Conservation (phyloP, 2,329 filamentous ascomycete genomes). For the Teratosphaeria pseudoeucalypti region DNA sequence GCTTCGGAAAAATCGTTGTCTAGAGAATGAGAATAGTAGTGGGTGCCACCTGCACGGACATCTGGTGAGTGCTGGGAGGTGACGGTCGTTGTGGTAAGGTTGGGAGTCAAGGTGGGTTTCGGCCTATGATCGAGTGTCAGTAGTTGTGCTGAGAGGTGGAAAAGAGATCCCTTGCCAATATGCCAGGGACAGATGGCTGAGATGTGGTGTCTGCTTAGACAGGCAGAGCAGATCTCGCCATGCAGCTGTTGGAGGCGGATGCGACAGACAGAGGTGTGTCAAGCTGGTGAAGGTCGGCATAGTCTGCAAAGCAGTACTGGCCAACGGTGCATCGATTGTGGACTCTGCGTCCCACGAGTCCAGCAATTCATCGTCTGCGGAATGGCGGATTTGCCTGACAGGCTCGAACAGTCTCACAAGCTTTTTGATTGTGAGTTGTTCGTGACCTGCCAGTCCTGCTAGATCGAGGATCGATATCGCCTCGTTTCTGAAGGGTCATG, state of each 20-base stretch:
- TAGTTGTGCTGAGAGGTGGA: too few species aligned
- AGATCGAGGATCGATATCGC: slow-evolving; percentile 45
- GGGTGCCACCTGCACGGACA: slow-evolving; percentile 40
- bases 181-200: slow-evolving; percentile 53
- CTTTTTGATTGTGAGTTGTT: slow-evolving; percentile 38
- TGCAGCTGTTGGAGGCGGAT: slow-evolving; percentile 38
- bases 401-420: slow-evolving; percentile 34
- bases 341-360: slow-evolving; percentile 40
- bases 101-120: slow-evolving; percentile 46
- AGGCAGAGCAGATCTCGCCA: slow-evolving; percentile 48
- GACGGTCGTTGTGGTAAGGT: slow-evolving; percentile 37
- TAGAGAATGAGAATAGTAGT: slow-evolving; percentile 40
- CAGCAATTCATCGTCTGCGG: slow-evolving; percentile 14
- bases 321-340: background rate
- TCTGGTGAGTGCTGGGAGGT: slow-evolving; percentile 30
- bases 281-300: slow-evolving; percentile 39
- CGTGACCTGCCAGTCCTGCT: slow-evolving; percentile 37
- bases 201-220: slow-evolving; percentile 41
- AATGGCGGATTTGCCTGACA: background rate
- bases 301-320: slow-evolving; percentile 13
- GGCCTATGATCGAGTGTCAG: slow-evolving; percentile 27
- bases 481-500: slow-evolving; percentile 17
- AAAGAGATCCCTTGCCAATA: slow-evolving; percentile 32
- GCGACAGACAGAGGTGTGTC: slow-evolving; percentile 48
- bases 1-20: slow-evolving; percentile 49